Base-by-base conservation (phyloP, 2,329 filamentous ascomycete genomes). In the Tolypocladium inflatum region DNA sequence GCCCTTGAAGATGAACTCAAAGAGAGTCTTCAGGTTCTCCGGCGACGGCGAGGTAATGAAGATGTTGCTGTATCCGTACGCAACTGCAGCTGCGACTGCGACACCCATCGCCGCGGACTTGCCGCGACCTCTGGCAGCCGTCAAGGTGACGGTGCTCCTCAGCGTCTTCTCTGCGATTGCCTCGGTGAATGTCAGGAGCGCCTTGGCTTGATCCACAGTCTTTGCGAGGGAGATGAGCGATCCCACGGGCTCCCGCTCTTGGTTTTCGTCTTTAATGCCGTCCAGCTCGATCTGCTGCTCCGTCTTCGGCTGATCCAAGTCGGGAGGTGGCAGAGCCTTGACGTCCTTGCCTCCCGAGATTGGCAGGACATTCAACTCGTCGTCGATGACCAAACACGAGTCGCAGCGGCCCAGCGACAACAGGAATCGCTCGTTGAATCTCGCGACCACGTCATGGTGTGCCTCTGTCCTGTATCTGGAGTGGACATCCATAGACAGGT, bases 41-140 rank as follows among this genome's bases (percentile, higher is more conserved):
- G 94, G 94, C 61, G 91, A 97, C 0, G 93, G 93, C 1, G 93
- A 97, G 1, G 94, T 99, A 70, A 99, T 96, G 75, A 99, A 99
- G 67, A 99, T 96, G 73, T 99, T 99, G 78, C 91, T 96, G 75
- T 99, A 99, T 33, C 94, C 94, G 70, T 97, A 90, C 1, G 94
- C 93, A 51, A 99, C 84, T 1, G 95, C 95, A 3, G 94, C 91
- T 4, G 94, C 94, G 50, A 99, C 89, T 3, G 94, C 91, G 55
- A 99, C 87, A 74, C 94, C 94, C 67, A 99, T 82, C 33, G 94
- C 94, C 21, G 94, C 95, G 23, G 94, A 99, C 76, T 99, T 99
- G 75, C 94, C 94, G 67, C 94, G 87, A 73, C 94, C 94, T 85
- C 94, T 86, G 42, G 88, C 93, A 21, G 94, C 94, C 13, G 94